These are phyloP conservation scores for Trichosporon coremiiforme DNA, from an alignment of 1,284 basidiomycete species.

Conservation along the genomic window DNA sequence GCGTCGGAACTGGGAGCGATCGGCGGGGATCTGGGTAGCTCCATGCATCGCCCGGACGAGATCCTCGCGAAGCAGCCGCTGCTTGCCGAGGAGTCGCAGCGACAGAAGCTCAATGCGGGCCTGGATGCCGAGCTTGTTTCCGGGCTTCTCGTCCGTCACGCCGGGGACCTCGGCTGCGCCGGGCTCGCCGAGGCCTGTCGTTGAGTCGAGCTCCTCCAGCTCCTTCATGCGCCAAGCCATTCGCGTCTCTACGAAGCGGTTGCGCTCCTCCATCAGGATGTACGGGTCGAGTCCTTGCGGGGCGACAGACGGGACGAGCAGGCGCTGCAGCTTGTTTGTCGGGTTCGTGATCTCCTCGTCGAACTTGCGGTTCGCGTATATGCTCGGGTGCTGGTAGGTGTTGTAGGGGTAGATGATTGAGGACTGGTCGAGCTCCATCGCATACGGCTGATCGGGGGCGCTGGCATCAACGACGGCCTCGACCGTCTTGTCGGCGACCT, in stretches of 20 bases:
- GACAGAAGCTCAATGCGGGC: conserved; percentile 93
- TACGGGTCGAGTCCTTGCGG: conserved; percentile 93
- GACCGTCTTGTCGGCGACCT: conserved; percentile 74
- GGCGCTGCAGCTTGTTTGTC: conserved; percentile 63
- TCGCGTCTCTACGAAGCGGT: conserved; percentile 85
- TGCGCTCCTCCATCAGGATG: conserved; percentile 85
- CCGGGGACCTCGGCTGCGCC: conserved; percentile 60
- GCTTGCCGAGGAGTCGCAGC: conserved; percentile 87
- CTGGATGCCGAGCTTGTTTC: conserved; percentile 61
- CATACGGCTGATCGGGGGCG: conserved; percentile 49
- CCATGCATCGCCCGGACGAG: conserved; percentile 86
- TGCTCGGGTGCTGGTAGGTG: conserved; percentile 83
- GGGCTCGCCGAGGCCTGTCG: conserved; percentile 73
- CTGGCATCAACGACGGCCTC: conserved; percentile 63
- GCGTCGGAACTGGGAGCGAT: conserved; percentile 87
- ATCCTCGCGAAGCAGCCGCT: conserved; percentile 79
- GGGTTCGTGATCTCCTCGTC: conserved; percentile 55
- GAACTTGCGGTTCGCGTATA: conserved; percentile 66
- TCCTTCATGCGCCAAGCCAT: conserved; percentile 87
- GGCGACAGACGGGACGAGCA: conserved; percentile 84
- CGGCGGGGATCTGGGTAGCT: conserved; percentile 85
- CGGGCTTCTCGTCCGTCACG: conserved; percentile 59
- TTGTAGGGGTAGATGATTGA: conserved; percentile 94
- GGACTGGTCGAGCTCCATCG: conserved; percentile 74
- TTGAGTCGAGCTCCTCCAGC: conserved; percentile 79